These are phyloP conservation scores for Aureobasidium sp. DNA, from an alignment of 2,329 filamentous ascomycete genomes.

Conservation along the genomic window DNA sequence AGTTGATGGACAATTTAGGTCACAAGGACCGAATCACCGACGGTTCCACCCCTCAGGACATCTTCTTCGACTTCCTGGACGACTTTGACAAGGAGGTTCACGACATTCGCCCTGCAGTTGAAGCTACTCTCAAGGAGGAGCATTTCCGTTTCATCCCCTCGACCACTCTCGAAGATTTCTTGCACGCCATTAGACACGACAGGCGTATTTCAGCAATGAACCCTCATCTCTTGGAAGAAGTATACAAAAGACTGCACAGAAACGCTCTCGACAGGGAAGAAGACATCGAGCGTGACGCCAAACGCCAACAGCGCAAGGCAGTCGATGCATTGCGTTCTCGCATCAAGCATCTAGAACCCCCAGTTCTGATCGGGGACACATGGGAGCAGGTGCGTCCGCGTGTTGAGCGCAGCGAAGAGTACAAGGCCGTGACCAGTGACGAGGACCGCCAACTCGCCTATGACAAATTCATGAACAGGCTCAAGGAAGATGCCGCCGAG, in stretches of 20 bases:
- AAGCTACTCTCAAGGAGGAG: conserved; percentile 44
- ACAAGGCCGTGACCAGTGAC: conserved; percentile 70
- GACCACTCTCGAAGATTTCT: conserved; percentile 83
- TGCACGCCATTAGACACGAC: conserved; percentile 72
- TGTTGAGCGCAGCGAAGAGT: conserved; percentile 75
- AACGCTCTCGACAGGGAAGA: conserved; percentile 39
- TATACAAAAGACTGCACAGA: conserved; percentile 52
- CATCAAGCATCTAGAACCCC: conserved; percentile 85
- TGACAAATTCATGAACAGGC: conserved; percentile 80
- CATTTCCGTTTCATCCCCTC: conserved; percentile 22
- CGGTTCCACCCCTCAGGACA: conserved; percentile 76
- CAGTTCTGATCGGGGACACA: conserved; percentile 65
- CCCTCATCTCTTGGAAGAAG: conserved; percentile 80
- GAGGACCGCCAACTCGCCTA: conserved; percentile 76
- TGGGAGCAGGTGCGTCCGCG: conserved; percentile 82
- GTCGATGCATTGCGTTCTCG: conserved; percentile 75
- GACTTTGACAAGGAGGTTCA: conserved; percentile 86
- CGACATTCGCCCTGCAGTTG: conserved; percentile 68
- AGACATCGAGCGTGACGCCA: conserved; percentile 71
- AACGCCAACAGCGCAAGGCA: conserved; percentile 76
- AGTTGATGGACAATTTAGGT: conserved; percentile 66
- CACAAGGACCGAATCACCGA: conserved; percentile 17
- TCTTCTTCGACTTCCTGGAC: conserved; percentile 94
- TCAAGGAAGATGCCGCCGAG: conserved; percentile 81
- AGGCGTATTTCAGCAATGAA: conserved; percentile 80